Evolutionary conservation across 164 flowering plant genomes (phyloP), one percentile per base, ranked within the genome.

Genomic region (Paratinospora sagittata): DNA sequence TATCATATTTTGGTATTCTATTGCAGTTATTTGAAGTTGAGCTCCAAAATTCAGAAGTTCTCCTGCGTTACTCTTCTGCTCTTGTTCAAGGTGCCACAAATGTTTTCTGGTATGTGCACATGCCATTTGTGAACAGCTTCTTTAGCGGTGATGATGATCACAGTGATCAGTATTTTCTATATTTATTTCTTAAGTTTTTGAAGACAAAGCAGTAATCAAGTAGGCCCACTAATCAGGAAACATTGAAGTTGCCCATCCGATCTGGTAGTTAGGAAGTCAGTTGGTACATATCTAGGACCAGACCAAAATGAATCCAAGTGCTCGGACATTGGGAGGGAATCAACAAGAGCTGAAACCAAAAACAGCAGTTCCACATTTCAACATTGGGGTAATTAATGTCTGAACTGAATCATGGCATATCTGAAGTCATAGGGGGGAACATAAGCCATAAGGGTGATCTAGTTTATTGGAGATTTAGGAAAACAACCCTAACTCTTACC

Each of bases 11-110:
- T 67, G 65, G 65, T 45, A 68, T 45, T 70, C 47, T 65, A 26
- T 71, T 83, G 85, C 89, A 96, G 99, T 76, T 96, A 26, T 91
- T 96, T 84, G 98, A 96, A 83, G 91, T 85, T 80, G 86, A 89
- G 77, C 79, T 87, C 73, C 92, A 91, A 57, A 86, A 81, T 80
- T 63, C 90, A 65, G 99, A 90, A 62, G 86, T 84, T 37, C 90
- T 82, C 55, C 86, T 91, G n/a, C 94, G 98, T 23, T 91, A 88
- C 74, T 90, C 99, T 39, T 93, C 92, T 67, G 99, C 99, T 43
- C 95, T 96, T 78, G 96, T 91, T 74, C 90, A 96, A 84, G 99
- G 99, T 75, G 93, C 98, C 73, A 82, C 92, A 76, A 90, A 90
- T 83, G 89, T 91, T 70, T 96, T 96, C 91, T 96, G 99, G 99